Evolutionary conservation across 2,329 filamentous ascomycete species (phyloP).

Genomic region (Escovopsis weberi): DNA sequence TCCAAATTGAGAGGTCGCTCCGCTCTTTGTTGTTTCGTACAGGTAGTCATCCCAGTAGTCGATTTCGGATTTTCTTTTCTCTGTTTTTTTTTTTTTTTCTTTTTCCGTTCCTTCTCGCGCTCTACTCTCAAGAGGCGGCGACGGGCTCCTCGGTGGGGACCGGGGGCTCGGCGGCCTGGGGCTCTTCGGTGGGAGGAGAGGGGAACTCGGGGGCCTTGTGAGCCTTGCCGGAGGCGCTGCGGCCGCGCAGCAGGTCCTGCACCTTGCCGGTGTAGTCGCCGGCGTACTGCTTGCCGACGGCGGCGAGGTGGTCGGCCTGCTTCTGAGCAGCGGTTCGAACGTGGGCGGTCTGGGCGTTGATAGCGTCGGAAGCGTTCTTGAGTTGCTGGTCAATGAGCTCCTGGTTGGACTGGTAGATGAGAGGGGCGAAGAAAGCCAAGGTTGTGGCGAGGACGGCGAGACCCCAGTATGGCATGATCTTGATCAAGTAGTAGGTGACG

Average conservation of each 20-base stretch:
- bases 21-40: conserved; percentile 13
- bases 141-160: conserved; percentile 17
- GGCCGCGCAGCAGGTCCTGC: conserved; percentile 44
- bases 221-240: conserved; percentile 22
- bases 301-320: conserved; percentile 47
- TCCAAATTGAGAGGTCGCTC: conserved; percentile 12
- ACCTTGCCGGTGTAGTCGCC: conserved; percentile 56
- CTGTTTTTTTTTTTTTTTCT: too few relatives aligned
- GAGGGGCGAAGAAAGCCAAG: conserved; percentile 44
- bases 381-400: conserved; percentile 53
- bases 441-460: conserved; percentile 46
- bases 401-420: conserved; percentile 53
- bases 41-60: conserved; percentile 9
- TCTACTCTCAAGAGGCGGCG: conserved; percentile 15
- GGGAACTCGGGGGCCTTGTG: conserved; percentile 25
- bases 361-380: conserved; percentile 39
- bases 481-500: conserved; percentile 53
- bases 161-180: conserved; percentile 12
- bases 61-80: conserved; percentile 1
- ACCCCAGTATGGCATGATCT: conserved; percentile 57
- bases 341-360: conserved; percentile 49
- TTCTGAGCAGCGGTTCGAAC: conserved; percentile 46
- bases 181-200: conserved; percentile 22
- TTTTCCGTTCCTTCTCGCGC: too few relatives aligned
- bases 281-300: conserved; percentile 52